Evolutionary conservation across 306 rosid species (phyloP).

Genomic region (Vigna trinervia): DNA sequence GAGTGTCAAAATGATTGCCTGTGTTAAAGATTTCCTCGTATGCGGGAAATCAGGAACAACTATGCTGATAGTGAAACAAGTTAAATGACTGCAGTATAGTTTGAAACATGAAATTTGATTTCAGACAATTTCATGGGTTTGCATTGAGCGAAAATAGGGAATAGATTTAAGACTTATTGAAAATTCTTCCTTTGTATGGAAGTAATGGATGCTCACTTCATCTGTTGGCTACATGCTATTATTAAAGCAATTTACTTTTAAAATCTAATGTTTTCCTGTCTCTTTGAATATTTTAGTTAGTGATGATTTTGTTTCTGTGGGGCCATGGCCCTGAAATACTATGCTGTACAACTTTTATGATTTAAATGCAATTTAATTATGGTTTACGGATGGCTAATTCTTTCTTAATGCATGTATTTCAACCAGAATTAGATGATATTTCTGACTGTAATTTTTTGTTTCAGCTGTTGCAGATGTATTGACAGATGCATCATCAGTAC

Average conservation of each 20-base stretch:
- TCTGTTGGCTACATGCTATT: conserved; percentile 21
- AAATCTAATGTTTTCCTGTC: conserved; percentile 10
- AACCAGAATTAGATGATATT: conserved; percentile 36
- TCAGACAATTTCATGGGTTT: conserved; percentile 25
- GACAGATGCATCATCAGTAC: conserved; percentile 96
- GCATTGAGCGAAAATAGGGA: neutral
- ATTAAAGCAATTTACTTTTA: neutral
- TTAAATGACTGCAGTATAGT: neutral
- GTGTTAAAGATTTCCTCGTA: conserved; percentile 13
- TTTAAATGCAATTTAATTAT: conserved; percentile 23
- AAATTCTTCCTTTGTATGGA: conserved; percentile 4
- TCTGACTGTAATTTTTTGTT: conserved; percentile 51
- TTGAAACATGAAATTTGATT: neutral
- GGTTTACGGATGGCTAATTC: neutral
- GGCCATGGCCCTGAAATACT: conserved; percentile 13
- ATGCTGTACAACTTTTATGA: conserved; percentile 30
- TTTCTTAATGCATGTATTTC: conserved; percentile 21
- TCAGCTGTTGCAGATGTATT: conserved; percentile 99
- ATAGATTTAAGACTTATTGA: neutral
- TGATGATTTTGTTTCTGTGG: conserved; percentile 22
- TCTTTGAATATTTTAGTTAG: conserved; percentile 2
- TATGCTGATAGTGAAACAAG: conserved; percentile 3
- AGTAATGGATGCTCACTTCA: conserved; percentile 13
- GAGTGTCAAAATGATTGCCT: no score
- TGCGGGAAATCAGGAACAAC: conserved; percentile 7